phyloP scores from a whole-genome alignment of 345 rosid genomes.

The Eucalyptus camaldulensis region DNA sequence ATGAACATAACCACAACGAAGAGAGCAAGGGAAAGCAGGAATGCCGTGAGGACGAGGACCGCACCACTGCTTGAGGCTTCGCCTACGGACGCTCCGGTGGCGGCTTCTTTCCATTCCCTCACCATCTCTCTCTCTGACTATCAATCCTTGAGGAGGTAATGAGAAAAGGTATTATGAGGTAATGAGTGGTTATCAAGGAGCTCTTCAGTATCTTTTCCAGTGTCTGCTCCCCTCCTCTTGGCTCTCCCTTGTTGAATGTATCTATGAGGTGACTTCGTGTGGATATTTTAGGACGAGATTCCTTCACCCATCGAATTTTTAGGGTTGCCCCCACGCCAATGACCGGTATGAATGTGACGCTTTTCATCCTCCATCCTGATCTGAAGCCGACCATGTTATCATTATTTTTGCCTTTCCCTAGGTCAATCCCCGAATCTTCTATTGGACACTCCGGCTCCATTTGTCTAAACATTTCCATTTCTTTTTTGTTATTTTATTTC shows the following conservation, averaged over 20 bases:
- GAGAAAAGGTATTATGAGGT: background rate
- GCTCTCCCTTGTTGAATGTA: background rate
- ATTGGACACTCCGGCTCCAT: background rate
- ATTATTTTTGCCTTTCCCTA: background rate
- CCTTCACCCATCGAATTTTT: background rate
- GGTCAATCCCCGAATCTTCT: background rate
- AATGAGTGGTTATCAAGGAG: background rate
- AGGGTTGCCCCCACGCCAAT: background rate
- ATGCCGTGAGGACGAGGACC: constrained; percentile 13
- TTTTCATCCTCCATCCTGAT: background rate
- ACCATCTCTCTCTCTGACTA: constrained; percentile 3
- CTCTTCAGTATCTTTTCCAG: background rate
- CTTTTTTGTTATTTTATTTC: too few species aligned
- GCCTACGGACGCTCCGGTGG: background rate
- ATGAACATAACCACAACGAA: constrained; percentile 14
- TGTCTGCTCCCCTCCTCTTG: background rate
- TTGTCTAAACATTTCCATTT: background rate
- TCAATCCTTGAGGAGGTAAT: background rate
- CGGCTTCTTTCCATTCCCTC: constrained; percentile 7
- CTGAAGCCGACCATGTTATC: background rate
- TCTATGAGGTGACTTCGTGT: background rate
- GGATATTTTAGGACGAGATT: background rate
- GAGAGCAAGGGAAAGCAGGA: constrained; percentile 15
- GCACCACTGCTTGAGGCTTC: background rate
- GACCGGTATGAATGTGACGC: background rate